Base-by-base conservation (phyloP, 352 stramenopile species). In the Phytophthora boehmeriae region DNA sequence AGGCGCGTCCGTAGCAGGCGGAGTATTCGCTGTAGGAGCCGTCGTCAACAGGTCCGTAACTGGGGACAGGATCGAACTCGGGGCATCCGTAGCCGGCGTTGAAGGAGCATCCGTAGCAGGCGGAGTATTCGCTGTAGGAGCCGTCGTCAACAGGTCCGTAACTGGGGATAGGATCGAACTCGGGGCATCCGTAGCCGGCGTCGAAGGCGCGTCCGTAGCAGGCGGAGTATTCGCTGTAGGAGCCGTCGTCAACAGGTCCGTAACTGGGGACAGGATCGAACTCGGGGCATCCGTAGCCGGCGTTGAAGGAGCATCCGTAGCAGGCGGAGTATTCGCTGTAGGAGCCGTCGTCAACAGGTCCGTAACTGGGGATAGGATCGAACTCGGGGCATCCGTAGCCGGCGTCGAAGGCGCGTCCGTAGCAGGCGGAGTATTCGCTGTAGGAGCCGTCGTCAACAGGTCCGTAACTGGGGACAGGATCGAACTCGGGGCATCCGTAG, bases 211-310 rank as follows among this genome's bases (percentile, higher is more conserved):
- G n/a, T n/a, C n/a, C n/a, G n/a, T n/a, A n/a, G n/a, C n/a, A n/a
- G n/a, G n/a, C n/a, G n/a, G n/a, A n/a, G n/a, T n/a, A n/a, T n/a
- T n/a, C 8, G 54, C 63, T 1, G 41, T 64, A 5, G 67, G 67
- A 6, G 62, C 54, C 1, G 59, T n/a, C n/a, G 67, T 72, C 41
- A 71, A 16, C 56, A 71, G 27, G 36, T 71, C n/a, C 8, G 62
- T 71, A 4, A 71, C 48, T 1, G 62, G 62, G 1, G 55, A 54
- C 16, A 71, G 28, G 1, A 71, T 28, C 38, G 38, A 44, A 17
- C 38, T 44, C n/a, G 38, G 16, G 13, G 38, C 36, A 27, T 25
- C 27, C n/a, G 56, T 71, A 0, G 30, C 32, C 30, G 30, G 25
- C 25, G 25, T 30, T 3, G 25, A n/a, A 5, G 60, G 44, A 0